These are phyloP conservation scores for Penicillium oxalicum DNA, from an alignment of 2,329 filamentous ascomycete genomes.

Conservation along the genomic window DNA sequence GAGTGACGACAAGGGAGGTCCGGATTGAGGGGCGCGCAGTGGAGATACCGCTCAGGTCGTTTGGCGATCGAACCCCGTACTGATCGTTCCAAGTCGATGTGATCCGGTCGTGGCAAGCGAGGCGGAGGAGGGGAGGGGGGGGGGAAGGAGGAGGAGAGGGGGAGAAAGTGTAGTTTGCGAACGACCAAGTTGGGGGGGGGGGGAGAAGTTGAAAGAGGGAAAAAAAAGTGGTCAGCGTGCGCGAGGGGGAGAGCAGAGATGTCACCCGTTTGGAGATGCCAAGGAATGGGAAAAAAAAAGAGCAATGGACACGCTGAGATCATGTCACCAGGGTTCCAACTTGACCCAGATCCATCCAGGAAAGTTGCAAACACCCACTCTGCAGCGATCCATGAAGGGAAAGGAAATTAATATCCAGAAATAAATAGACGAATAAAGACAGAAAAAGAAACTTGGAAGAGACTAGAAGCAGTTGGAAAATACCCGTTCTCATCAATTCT, in stretches of 20 bases:
- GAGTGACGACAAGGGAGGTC: too few relatives aligned
- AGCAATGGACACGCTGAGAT: background rate
- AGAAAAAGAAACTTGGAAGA: too few relatives aligned
- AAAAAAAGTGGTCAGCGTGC: slow-evolving; percentile 1
- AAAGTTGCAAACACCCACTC: background rate
- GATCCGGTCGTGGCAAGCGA: background rate
- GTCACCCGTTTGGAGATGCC: background rate
- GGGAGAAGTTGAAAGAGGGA: background rate
- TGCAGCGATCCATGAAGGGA: background rate
- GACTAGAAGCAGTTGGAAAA: too few relatives aligned
- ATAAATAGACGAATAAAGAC: too few relatives aligned
- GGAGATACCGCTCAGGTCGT: too few relatives aligned
- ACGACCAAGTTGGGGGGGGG: background rate
- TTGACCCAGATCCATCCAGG: background rate
- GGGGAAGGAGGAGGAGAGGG: background rate
- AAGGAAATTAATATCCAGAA: too few relatives aligned
- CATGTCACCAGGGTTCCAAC: background rate
- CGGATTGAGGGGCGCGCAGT: too few relatives aligned
- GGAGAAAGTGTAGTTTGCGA: too few relatives aligned
- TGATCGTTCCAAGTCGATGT: too few relatives aligned
- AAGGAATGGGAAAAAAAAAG: background rate
- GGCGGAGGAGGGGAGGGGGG: background rate
- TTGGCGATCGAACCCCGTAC: too few relatives aligned
- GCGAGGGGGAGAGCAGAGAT: slow-evolving; percentile 5
- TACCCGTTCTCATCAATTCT: too few relatives aligned